A percentile compares a stretch with the other conserved stretches of the same genome.
These are phyloP conservation scores for Jackrogersella multiformis DNA, from an alignment of 495 filamentous ascomycete genomes.

Conservation along the genomic window DNA sequence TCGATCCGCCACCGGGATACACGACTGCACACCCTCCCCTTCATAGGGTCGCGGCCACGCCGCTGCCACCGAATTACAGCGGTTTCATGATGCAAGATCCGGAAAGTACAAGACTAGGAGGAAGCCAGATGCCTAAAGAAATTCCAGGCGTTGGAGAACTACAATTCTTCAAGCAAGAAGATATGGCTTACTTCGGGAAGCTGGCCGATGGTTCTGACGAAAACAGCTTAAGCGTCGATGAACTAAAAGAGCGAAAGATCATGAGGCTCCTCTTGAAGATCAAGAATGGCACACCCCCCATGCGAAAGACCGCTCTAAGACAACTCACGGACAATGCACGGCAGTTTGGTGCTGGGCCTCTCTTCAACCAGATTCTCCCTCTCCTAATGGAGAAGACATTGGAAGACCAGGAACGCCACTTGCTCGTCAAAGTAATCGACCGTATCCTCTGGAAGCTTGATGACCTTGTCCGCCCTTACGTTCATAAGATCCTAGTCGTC, in stretches of 20 bases:
- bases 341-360: slow-evolving; percentile 91
- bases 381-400: slow-evolving; percentile 98
- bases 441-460: slow-evolving; percentile 98
- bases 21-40: slow-evolving; percentile 75
- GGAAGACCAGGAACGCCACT: slow-evolving; percentile 97
- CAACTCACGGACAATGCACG: slow-evolving; percentile 98
- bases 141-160: slow-evolving; percentile 97
- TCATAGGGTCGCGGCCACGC: slow-evolving; percentile 80
- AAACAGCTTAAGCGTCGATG: slow-evolving; percentile 88
- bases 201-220: slow-evolving; percentile 95
- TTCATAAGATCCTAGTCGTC: slow-evolving; percentile 98
- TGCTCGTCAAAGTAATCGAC: slow-evolving; percentile 99
- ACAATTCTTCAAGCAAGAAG: slow-evolving; percentile 98
- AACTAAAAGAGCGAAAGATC: slow-evolving; percentile 97
- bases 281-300: slow-evolving; percentile 98
- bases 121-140: slow-evolving; percentile 94
- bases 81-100: slow-evolving; percentile 99
- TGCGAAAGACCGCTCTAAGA: slow-evolving; percentile 98
- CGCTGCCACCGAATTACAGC: slow-evolving; percentile 66
- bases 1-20: slow-evolving; percentile 93
- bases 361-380: slow-evolving; percentile 98
- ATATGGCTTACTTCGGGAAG: slow-evolving; percentile 99
- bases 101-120: slow-evolving; percentile 77
- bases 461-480: slow-evolving; percentile 94
- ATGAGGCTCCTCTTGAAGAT: slow-evolving; percentile 97